phyloP scores from a whole-genome alignment of 1,284 basidiomycete genomes.

The Heliocybe sulcata region DNA sequence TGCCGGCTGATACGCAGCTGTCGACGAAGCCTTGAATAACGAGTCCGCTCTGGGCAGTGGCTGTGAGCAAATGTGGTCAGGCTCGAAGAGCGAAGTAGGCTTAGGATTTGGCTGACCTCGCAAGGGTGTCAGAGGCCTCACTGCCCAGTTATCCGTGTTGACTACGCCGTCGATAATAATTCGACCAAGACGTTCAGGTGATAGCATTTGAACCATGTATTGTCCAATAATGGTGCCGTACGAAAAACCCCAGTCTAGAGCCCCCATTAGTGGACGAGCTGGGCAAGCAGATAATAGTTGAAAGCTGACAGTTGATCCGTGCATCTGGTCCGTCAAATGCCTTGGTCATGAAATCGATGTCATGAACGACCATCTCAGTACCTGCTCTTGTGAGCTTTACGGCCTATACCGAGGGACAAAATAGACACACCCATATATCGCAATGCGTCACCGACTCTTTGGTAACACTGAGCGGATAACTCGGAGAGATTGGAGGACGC shows the following conservation, averaged over 20 bases:
- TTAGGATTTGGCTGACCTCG: background rate
- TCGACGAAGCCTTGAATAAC: background rate
- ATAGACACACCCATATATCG: background rate
- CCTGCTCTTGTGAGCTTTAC: conserved; percentile 34
- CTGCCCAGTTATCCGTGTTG: background rate
- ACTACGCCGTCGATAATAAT: conserved; percentile 3
- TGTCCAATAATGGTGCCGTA: conserved; percentile 4
- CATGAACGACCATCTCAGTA: conserved; percentile 32
- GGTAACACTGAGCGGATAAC: background rate
- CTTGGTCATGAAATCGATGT: conserved; percentile 32
- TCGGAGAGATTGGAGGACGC: background rate
- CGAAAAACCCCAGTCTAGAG: background rate
- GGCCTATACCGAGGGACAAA: conserved; percentile 19
- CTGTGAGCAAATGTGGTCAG: background rate
- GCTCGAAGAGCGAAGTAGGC: background rate
- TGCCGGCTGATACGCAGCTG: background rate
- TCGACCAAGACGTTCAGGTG: background rate
- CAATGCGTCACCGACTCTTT: background rate
- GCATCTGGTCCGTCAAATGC: conserved; percentile 31
- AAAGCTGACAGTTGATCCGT: conserved; percentile 20
- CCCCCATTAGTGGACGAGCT: background rate
- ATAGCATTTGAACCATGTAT: conserved; percentile 2
- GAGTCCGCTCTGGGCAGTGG: background rate
- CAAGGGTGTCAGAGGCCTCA: background rate
- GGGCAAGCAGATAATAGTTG: conserved; percentile 8